Conservation (phyloP, 1,284 basidiomycete genomes). For the Earliella scabrosa region DNA sequence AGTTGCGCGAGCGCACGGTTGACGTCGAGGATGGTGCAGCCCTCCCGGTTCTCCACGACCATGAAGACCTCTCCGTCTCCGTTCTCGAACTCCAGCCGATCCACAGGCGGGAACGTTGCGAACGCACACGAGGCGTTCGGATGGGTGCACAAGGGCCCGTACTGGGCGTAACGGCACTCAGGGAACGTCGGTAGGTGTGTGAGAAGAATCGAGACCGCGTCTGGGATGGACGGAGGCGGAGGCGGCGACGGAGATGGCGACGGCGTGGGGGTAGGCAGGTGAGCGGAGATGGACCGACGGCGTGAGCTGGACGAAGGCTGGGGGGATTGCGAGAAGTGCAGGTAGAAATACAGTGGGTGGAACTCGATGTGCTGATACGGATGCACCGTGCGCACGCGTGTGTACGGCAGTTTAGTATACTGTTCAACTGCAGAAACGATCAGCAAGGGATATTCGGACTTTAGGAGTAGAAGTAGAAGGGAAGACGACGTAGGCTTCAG, state of each 20-base stretch:
- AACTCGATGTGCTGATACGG: constrained; percentile 26
- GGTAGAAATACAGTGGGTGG: constrained; percentile 39
- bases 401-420: constrained; percentile 19
- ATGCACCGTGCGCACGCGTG: constrained; percentile 20
- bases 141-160: constrained; percentile 37
- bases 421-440: constrained; percentile 19
- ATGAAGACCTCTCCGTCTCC: constrained; percentile 31
- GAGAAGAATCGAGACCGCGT: constrained; percentile 31
- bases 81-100: constrained; percentile 30
- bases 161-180: constrained; percentile 34
- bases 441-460: no score
- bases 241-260: constrained; percentile 20
- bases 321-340: constrained; percentile 32
- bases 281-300: constrained; percentile 7
- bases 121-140: constrained; percentile 38
- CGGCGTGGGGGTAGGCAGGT: constrained; percentile 16
- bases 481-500: no score
- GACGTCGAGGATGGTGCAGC: constrained; percentile 38
- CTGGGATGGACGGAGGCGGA: constrained; percentile 23
- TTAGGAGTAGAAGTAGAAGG: no score
- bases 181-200: constrained; percentile 39
- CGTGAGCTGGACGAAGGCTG: neutral
- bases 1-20: constrained; percentile 38
- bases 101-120: constrained; percentile 36
- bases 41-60: constrained; percentile 36